A percentile compares a stretch with the other conserved stretches of the same genome.
phyloP scores from a whole-genome alignment of 192 early-diverging fungal species.

The Borealophlyctis nickersoniae region DNA sequence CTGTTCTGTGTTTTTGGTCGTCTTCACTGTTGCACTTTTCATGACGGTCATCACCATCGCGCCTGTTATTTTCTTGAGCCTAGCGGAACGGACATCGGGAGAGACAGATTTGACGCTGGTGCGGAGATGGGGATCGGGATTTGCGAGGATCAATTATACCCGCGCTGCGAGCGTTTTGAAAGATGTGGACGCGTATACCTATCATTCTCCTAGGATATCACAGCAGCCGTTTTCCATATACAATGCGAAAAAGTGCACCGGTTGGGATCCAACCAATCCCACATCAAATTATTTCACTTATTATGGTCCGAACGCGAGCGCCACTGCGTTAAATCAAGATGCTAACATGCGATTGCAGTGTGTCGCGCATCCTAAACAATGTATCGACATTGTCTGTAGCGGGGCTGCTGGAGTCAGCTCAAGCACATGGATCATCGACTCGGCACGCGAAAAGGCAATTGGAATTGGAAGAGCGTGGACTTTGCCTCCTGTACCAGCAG shows the following conservation, averaged over 20 bases:
- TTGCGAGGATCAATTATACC: conserved; percentile 20
- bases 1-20: conserved; percentile 23
- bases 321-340: background rate
- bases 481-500: conserved; percentile 11
- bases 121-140: conserved; percentile 5
- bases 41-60: conserved; percentile 22
- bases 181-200: background rate
- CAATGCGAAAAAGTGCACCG: conserved; percentile 5
- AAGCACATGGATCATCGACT: conserved; percentile 15
- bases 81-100: conserved; percentile 21
- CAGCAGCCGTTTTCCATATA: background rate
- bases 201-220: conserved; percentile 8
- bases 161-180: background rate
- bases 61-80: conserved; percentile 17
- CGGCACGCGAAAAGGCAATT: conserved; percentile 3
- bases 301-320: background rate
- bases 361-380: background rate
- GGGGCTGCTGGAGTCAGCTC: background rate
- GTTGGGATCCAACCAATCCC: conserved; percentile 6
- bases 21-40: conserved; percentile 21
- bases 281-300: conserved; percentile 11
- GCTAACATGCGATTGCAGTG: background rate
- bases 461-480: conserved; percentile 15
- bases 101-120: conserved; percentile 20
- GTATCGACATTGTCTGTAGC: conserved; percentile 11